Base-by-base conservation (phyloP, 78 protist species). In the Pelomyxa schiedti region DNA sequence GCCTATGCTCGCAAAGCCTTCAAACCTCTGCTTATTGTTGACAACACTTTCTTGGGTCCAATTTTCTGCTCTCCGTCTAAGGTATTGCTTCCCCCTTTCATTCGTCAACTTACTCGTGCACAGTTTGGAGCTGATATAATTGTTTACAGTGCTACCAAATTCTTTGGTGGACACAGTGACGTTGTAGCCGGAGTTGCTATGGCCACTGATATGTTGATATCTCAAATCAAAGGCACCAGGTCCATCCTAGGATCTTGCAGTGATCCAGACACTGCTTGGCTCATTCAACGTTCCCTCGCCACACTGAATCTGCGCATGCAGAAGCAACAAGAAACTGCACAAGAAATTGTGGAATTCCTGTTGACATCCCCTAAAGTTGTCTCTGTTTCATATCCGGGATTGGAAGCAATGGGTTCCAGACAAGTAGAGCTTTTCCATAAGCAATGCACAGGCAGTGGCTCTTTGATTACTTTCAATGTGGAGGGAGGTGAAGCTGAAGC, bases 51-150 rank as follows among this genome's bases (percentile, higher is more conserved):
- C 70, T 74, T 87, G 88, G 83, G 91, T 8, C 94, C 94, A 39
- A 82, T 76, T 86, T 77, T 84, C 87, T 88, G 80, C 42, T 39
- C 78, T 24, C 96, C 98, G 66, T 68, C 89, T 39, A 82, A 37
- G 22, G 82, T 88, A 36, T n/a, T n/a, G n/a, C n/a, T n/a, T n/a
- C n/a, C n/a, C n/a, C n/a, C n/a, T n/a, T n/a, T n/a, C n/a, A n/a
- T n/a, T n/a, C n/a, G n/a, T n/a, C n/a, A n/a, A n/a, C n/a, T n/a
- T n/a, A n/a, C n/a, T n/a, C n/a, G n/a, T n/a, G n/a, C n/a, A n/a
- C n/a, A n/a, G n/a, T n/a, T n/a, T n/a, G 98, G 98, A 41, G 97
- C 95, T 41, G 98, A 95, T 66, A 68, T 93, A 4, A 92, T 88
- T 8, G 63, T 93, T 66, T 94, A 95, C 86, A 86, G 93, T 29